Evolutionary conservation across 768 basidiomycete species (phyloP).

Genomic region (Rossbeevera mucosa): DNA sequence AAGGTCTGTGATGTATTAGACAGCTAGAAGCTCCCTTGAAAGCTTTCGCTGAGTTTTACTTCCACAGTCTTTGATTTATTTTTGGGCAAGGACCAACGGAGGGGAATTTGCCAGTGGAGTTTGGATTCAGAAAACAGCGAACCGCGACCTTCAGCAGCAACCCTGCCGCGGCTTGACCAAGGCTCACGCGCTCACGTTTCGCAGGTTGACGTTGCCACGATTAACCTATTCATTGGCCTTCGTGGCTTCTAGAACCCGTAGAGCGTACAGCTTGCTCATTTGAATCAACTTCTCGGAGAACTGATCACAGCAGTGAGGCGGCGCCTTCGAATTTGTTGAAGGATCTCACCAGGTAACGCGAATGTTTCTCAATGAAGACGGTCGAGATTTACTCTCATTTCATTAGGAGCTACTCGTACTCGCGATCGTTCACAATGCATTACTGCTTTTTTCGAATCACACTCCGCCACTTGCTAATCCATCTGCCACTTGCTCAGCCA

Average conservation of each 20-base stretch:
- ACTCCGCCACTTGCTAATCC: background rate
- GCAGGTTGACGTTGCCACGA: background rate
- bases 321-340: background rate
- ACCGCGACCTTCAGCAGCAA: background rate
- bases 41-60: background rate
- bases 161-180: background rate
- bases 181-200: conserved; percentile 1
- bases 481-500: too few relatives aligned
- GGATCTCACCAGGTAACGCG: background rate
- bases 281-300: background rate
- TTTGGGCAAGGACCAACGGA: background rate
- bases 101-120: background rate
- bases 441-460: background rate
- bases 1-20: background rate
- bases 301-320: background rate
- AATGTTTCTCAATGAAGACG: background rate
- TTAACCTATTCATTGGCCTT: background rate
- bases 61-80: too few relatives aligned
- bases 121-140: background rate
- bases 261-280: background rate
- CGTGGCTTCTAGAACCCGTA: background rate
- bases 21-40: background rate
- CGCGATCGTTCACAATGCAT: conserved; percentile 7
- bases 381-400: conserved; percentile 14
- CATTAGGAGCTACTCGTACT: conserved; percentile 5